Evolutionary conservation across 768 basidiomycete species (phyloP), one percentile per base, ranked within the genome.

Genomic region (Lactarius hengduanensis): DNA sequence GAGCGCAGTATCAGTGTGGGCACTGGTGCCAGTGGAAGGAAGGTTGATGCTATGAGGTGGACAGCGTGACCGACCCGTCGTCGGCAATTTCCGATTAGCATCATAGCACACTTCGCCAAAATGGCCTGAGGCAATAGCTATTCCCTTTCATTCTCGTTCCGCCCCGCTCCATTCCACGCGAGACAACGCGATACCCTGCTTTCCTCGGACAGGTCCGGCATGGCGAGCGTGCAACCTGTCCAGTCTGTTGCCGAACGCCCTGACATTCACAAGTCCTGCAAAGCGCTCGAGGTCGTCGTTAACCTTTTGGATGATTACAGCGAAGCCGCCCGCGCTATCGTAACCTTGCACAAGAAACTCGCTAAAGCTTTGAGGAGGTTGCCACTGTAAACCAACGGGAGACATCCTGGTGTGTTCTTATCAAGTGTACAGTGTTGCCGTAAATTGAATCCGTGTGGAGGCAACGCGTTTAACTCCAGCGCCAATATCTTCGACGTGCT

Each of bases 241-340:
- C 70, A 67, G 1, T 66, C 74, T 22, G 75, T 88, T 10, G 82
- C 84, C 10, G 91, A 92, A 63, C 83, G 89, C 26, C 73, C 78
- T 20, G 90, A 92, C 68, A 82, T 93, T 16, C 91, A 92, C 80
- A 92, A 88, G 75, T 86, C 89, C 7, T 92, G 92, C 81, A 89
- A 87, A 74, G 81, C 89, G 3, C 79, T 92, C 62, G 91, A 93
- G 70, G 78, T 79, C 13, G 82, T 92, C 36, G 82, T 90, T 64
- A 82, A 79, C 68, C 76, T 86, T 57, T 80, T 93, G 64, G 86
- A 84, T 71, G 89, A 91, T 74, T 93, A 92, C 72, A 88, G 84
- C 72, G 89, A 93, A 70, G 86, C 88, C 8, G 84, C 84, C 5
- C 81, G 79, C 38, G 84, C 85, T 4, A 79, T 89, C 13, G 85